These are phyloP conservation scores for Populus hybrid DNA, from an alignment of 441 rosid species.

Conservation along the genomic window DNA sequence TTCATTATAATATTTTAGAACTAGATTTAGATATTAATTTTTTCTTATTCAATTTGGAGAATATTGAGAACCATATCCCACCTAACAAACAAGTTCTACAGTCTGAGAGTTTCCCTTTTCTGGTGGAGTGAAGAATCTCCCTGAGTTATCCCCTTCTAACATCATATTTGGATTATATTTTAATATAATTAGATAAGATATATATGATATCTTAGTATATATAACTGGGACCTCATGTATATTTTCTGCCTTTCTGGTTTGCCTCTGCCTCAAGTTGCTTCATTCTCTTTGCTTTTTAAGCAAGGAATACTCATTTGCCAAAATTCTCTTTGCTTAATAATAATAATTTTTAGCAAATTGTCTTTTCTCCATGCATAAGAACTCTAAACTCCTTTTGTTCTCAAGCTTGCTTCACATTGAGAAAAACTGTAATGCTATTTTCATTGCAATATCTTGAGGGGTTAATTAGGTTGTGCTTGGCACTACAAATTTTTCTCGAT, in stretches of 20 bases:
- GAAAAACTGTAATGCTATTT: neutral
- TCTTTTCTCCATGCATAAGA: no score
- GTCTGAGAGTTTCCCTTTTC: neutral
- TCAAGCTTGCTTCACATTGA: neutral
- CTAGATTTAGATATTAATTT: slow-evolving; percentile 4
- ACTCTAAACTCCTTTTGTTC: neutral
- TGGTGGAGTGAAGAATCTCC: slow-evolving; percentile 17
- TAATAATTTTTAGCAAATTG: no score
- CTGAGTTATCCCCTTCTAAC: neutral
- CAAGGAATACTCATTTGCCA: neutral
- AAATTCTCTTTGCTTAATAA: neutral
- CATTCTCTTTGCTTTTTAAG: neutral
- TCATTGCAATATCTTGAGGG: slow-evolving; percentile 3
- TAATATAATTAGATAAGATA: no score
- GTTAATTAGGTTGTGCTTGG: neutral
- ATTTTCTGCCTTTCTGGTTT: neutral
- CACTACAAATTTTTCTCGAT: slow-evolving; percentile 2
- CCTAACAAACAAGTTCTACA: no score
- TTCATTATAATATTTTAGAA: neutral
- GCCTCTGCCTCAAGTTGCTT: slow-evolving; percentile 3
- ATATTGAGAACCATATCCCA: slow-evolving; percentile 10
- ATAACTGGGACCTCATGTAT: neutral
- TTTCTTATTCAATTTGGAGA: neutral
- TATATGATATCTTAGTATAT: no score
- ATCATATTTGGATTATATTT: neutral